Percentiles rank a stretch among this genome's conserved stretches.
These are phyloP conservation scores for Phytophthora uliginosa DNA, from an alignment of 352 stramenopile species.

Conservation along the genomic window DNA sequence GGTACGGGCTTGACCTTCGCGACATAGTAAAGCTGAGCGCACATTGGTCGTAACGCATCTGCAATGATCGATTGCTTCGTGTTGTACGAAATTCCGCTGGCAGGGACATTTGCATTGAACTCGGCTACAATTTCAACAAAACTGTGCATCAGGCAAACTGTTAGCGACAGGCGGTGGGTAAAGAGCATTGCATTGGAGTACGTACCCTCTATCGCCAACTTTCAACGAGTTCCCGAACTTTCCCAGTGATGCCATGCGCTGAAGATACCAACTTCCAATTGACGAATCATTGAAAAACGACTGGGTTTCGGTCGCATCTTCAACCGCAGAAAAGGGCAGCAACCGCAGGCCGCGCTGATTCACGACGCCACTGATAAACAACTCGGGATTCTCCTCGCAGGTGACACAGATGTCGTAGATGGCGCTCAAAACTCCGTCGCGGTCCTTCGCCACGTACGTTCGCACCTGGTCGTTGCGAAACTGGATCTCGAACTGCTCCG, in stretches of 20 bases:
- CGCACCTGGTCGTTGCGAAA: constrained; percentile 68
- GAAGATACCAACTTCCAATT: constrained; percentile 84
- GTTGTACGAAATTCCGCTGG: constrained; percentile 86
- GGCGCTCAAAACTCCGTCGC: constrained; percentile 78
- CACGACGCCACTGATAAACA: constrained; percentile 75
- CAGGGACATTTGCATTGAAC: constrained; percentile 93
- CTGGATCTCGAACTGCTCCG: constrained; percentile 81
- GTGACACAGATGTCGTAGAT: constrained; percentile 85
- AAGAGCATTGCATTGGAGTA: background rate
- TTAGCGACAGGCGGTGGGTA: constrained; percentile 8
- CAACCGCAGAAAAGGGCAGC: constrained; percentile 76
- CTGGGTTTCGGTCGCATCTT: constrained; percentile 73
- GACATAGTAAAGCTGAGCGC: constrained; percentile 83
- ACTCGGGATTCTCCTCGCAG: constrained; percentile 76
- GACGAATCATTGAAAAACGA: constrained; percentile 87
- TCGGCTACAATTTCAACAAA: constrained; percentile 88
- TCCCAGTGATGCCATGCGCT: constrained; percentile 76
- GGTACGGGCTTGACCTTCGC: constrained; percentile 75
- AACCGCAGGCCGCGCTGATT: constrained; percentile 81
- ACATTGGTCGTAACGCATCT: constrained; percentile 84
- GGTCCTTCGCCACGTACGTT: constrained; percentile 72
- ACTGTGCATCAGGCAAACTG: constrained; percentile 34
- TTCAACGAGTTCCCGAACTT: constrained; percentile 68
- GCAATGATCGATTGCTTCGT: constrained; percentile 84
- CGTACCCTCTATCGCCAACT: constrained; percentile 74